phyloP scores from a whole-genome alignment of 371 early-diverging fungal species.

The Capillidium heterosporum region DNA sequence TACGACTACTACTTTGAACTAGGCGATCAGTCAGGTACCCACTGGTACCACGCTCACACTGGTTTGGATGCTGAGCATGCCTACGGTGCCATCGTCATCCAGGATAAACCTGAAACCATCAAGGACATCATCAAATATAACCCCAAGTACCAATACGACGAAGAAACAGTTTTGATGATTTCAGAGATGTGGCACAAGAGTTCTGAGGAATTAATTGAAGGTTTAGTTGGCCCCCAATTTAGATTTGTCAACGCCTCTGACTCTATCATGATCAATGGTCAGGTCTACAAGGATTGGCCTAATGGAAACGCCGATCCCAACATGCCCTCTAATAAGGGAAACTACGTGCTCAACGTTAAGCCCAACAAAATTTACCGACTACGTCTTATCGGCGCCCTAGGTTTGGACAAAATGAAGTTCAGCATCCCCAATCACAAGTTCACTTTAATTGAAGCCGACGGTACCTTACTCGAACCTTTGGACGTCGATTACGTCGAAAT shows the following conservation, averaged over 20 bases:
- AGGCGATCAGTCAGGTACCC: slow-evolving; percentile 19
- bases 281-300: not conserved
- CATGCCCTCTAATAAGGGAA: not conserved
- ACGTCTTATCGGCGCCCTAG: not conserved
- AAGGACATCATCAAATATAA: slow-evolving; percentile 15
- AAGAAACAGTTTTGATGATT: slow-evolving; percentile 9
- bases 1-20: slow-evolving; percentile 16
- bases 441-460: slow-evolving; percentile 11
- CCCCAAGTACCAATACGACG: slow-evolving; percentile 15
- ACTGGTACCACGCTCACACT: not conserved
- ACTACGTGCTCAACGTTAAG: not conserved
- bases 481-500: slow-evolving; percentile 9
- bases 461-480: not conserved
- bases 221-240: slow-evolving; percentile 19
- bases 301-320: not conserved
- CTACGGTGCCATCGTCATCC: not conserved
- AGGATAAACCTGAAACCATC: not conserved
- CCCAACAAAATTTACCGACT: not conserved
- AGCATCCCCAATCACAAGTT: slow-evolving; percentile 18
- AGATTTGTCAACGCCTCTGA: not conserved
- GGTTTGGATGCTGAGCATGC: not conserved
- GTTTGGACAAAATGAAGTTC: slow-evolving; percentile 12
- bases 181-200: not conserved
- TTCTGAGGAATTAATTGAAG: slow-evolving; percentile 14
- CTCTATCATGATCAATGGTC: not conserved